phyloP scores from a whole-genome alignment of 2,329 filamentous ascomycete genomes.

The Triangularia setosa region DNA sequence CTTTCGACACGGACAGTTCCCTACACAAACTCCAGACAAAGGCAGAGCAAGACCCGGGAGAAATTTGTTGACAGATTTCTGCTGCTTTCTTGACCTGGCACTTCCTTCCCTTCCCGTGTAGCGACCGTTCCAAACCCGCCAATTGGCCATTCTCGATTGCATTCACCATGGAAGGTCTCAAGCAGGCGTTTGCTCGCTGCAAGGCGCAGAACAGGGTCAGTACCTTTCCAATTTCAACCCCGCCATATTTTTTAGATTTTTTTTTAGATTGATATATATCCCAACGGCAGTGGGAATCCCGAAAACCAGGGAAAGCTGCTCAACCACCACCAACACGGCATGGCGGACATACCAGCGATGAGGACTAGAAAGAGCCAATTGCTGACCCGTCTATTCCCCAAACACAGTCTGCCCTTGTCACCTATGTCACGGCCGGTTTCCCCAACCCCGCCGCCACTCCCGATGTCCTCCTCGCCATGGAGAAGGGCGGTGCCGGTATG shows the following conservation, averaged over 20 bases:
- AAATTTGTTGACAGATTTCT: not conserved
- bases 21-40: not conserved
- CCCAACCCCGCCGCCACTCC: constrained; percentile 78
- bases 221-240: constrained; percentile 26
- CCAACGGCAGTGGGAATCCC: not conserved
- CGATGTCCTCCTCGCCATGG: constrained; percentile 80
- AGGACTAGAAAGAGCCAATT: not conserved
- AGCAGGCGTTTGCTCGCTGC: constrained; percentile 57
- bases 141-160: not conserved
- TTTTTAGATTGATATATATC: not conserved
- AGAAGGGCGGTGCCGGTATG: constrained; percentile 85
- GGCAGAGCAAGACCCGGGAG: not conserved
- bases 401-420: constrained; percentile 74
- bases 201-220: constrained; percentile 56
- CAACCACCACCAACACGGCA: not conserved
- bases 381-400: not conserved
- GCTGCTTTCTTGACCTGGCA: not conserved
- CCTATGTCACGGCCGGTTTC: constrained; percentile 94
- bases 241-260: constrained; percentile 19
- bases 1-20: not conserved
- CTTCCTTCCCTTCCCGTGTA: constrained; percentile 3
- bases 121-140: too few relatives aligned
- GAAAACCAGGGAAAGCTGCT: not conserved
- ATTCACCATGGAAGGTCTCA: constrained; percentile 52
- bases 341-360: too few relatives aligned